phyloP scores from a whole-genome alignment of 768 basidiomycete genomes.

The Royoungia palumana region DNA sequence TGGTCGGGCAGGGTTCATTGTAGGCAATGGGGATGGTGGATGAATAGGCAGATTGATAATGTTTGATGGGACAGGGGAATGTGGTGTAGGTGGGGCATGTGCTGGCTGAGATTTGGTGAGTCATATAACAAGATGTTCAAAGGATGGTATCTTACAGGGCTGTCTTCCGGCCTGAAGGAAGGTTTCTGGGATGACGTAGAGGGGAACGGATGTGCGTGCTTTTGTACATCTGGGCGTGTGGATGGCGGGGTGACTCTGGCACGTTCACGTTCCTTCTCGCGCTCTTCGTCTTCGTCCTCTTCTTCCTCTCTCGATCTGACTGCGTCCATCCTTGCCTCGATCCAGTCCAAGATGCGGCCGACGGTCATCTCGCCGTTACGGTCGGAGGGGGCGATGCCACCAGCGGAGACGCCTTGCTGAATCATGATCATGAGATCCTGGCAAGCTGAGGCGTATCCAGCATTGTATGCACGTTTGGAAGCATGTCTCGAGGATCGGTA shows the following conservation, averaged over 20 bases:
- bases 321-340: constrained; percentile 76
- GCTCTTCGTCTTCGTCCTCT: constrained; percentile 78
- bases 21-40: constrained; percentile 29
- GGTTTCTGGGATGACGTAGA: constrained; percentile 18
- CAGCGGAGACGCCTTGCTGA: constrained; percentile 74
- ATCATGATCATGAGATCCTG: constrained; percentile 79
- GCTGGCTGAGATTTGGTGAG: constrained; percentile 16
- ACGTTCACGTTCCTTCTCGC: constrained; percentile 52
- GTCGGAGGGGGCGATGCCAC: constrained; percentile 40
- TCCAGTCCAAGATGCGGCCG: constrained; percentile 81
- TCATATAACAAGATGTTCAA: neutral
- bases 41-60: constrained; percentile 13
- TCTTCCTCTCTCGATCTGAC: constrained; percentile 73
- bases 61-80: constrained; percentile 25
- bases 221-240: constrained; percentile 18
- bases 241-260: constrained; percentile 26
- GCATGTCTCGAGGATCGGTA: constrained; percentile 76
- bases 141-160: constrained; percentile 30
- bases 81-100: constrained; percentile 31
- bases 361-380: constrained; percentile 66
- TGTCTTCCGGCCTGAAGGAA: constrained; percentile 18
- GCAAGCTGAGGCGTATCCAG: constrained; percentile 77
- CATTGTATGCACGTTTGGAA: constrained; percentile 77
- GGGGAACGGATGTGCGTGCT: constrained; percentile 16
- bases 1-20: constrained; percentile 19